Percentiles rank a stretch among this genome's conserved stretches.
Conservation (phyloP, 345 rosid genomes). For the Rubroshorea leprosula region DNA sequence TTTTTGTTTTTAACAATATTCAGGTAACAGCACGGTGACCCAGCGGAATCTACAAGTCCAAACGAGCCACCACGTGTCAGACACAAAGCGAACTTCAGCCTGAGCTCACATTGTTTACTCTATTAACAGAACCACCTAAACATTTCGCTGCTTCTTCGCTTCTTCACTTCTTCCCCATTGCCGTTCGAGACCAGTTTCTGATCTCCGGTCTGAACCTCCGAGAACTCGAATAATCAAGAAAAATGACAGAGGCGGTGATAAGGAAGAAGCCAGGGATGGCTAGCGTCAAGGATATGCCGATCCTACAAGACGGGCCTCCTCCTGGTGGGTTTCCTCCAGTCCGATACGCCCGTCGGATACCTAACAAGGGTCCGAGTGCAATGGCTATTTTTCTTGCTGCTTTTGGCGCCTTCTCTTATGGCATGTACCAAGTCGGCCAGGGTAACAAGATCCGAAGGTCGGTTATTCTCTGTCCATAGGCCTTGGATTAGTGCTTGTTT, state of each 20-base stretch:
- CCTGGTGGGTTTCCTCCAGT: constrained; percentile 98
- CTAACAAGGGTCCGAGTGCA: constrained; percentile 91
- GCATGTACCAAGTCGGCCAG: constrained; percentile 95
- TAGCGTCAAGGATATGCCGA: constrained; percentile 95
- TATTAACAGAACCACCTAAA: too few relatives aligned
- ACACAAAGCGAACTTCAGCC: too few relatives aligned
- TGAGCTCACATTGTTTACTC: too few relatives aligned
- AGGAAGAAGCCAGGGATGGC: constrained; percentile 98
- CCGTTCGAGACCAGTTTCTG: too few relatives aligned
- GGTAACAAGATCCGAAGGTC: constrained; percentile 97
- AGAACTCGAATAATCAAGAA: background rate
- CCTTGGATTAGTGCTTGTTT: background rate
- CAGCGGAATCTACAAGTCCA: too few relatives aligned
- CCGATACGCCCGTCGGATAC: constrained; percentile 91
- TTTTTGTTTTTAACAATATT: too few relatives aligned
- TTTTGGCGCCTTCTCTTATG: constrained; percentile 84
- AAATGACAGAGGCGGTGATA: constrained; percentile 93
- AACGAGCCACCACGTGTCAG: too few relatives aligned
- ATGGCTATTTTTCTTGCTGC: constrained; percentile 78
- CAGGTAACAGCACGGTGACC: too few relatives aligned
- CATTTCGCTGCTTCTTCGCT: too few relatives aligned
- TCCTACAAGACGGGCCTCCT: constrained; percentile 97
- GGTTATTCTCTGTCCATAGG: too few relatives aligned
- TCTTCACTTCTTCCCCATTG: too few relatives aligned
- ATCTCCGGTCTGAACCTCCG: too few relatives aligned